Conservation (phyloP, 1,284 basidiomycete species). For the Irpex sp. region DNA sequence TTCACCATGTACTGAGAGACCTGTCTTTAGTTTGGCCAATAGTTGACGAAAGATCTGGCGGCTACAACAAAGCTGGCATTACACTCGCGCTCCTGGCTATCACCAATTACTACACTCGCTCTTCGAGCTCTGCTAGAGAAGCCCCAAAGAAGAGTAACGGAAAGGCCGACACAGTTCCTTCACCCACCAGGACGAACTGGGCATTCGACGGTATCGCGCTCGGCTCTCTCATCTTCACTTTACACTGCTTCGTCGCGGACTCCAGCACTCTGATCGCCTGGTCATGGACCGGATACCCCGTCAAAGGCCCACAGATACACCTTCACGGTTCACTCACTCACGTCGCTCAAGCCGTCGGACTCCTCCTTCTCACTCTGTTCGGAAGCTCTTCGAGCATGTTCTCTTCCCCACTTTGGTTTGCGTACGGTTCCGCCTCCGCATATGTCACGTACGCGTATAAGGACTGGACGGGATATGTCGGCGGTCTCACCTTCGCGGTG, state of each 20-base stretch:
- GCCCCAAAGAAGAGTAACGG: neutral
- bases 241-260: conserved; percentile 81
- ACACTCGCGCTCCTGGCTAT: conserved; percentile 49
- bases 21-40: conserved; percentile 73
- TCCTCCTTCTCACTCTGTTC: conserved; percentile 39
- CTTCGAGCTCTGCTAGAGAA: conserved; percentile 1
- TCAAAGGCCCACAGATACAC: conserved; percentile 73
- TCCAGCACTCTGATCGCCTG: conserved; percentile 83
- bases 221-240: conserved; percentile 70
- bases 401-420: conserved; percentile 47
- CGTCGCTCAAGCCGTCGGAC: conserved; percentile 57
- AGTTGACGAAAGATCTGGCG: conserved; percentile 62
- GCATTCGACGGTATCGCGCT: conserved; percentile 56
- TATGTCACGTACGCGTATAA: conserved; percentile 57
- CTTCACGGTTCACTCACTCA: conserved; percentile 72
- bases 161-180: conserved; percentile 7
- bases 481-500: conserved; percentile 65
- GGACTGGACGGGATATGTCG: conserved; percentile 76
- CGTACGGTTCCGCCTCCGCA: conserved; percentile 46
- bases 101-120: conserved; percentile 20
- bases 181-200: conserved; percentile 33
- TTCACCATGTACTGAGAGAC: conserved; percentile 3
- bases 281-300: conserved; percentile 89
- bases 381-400: conserved; percentile 22
- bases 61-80: conserved; percentile 71